Conservation (phyloP, 176 grass and related monocot species). For the Triticum aestivum region DNA sequence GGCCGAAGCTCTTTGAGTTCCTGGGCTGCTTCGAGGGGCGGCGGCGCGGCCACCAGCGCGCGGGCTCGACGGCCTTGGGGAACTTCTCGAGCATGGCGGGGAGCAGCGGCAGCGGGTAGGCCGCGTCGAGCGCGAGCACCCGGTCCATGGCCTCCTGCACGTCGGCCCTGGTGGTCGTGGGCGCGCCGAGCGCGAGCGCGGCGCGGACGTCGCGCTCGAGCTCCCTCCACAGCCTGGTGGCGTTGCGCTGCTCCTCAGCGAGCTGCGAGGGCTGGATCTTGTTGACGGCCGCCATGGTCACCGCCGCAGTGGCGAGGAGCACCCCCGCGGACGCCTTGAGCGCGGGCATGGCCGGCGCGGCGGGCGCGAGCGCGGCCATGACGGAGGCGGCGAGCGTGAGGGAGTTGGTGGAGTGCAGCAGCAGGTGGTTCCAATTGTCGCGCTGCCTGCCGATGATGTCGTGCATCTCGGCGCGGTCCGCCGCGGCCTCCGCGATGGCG, state of each 20-base stretch:
- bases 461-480: constrained; percentile 64
- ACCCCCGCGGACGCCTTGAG: constrained; percentile 32
- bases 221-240: constrained; percentile 47
- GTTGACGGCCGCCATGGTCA: constrained; percentile 38
- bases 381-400: constrained; percentile 37
- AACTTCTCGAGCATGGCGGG: constrained; percentile 46
- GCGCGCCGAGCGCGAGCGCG: not conserved
- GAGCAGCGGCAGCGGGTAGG: not conserved
- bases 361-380: constrained; percentile 43
- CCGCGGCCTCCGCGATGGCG: constrained; percentile 40
- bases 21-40: not conserved
- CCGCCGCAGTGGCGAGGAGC: constrained; percentile 27
- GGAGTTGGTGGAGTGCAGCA: constrained; percentile 58
- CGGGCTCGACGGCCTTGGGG: constrained; percentile 33
- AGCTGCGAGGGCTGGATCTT: constrained; percentile 74
- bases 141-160: constrained; percentile 30
- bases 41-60: constrained; percentile 51
- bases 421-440: constrained; percentile 77
- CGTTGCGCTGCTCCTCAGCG: constrained; percentile 67
- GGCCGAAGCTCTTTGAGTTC: too few relatives aligned
- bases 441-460: constrained; percentile 60
- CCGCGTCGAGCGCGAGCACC: not conserved
- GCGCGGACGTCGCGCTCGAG: constrained; percentile 37
- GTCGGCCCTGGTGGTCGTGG: not conserved
- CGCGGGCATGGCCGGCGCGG: not conserved